phyloP scores from a whole-genome alignment of 129 eudicot species.

The Scalesia atractyloides region DNA sequence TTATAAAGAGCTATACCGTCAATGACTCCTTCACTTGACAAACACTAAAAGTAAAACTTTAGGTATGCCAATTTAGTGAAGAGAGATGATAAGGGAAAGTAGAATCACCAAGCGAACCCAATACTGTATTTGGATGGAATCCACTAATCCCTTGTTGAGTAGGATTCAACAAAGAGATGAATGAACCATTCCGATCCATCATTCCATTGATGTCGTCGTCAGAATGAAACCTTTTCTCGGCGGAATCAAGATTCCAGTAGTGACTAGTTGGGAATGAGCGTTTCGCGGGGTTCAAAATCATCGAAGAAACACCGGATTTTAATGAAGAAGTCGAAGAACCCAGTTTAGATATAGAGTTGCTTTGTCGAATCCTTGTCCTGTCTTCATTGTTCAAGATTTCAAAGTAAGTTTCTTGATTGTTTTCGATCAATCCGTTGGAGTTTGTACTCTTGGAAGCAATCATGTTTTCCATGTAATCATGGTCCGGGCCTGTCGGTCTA shows the following conservation, averaged over 20 bases:
- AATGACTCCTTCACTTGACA: slow-evolving; percentile 9
- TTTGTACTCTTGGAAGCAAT: slow-evolving; percentile 30
- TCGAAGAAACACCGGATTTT: slow-evolving; percentile 34
- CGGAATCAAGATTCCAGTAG: slow-evolving; percentile 38
- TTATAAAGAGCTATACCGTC: not conserved
- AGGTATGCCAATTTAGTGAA: slow-evolving; percentile 41
- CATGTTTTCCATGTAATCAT: slow-evolving; percentile 33
- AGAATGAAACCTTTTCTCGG: slow-evolving; percentile 41
- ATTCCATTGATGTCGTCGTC: slow-evolving; percentile 37
- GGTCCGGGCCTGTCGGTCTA: slow-evolving; percentile 28
- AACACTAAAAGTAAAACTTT: slow-evolving; percentile 4
- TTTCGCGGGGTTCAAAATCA: slow-evolving; percentile 26
- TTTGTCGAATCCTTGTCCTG: slow-evolving; percentile 32
- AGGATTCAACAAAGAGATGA: slow-evolving; percentile 41
- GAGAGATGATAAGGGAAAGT: slow-evolving; percentile 41
- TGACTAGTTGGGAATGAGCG: slow-evolving; percentile 33
- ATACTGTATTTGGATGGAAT: slow-evolving; percentile 37
- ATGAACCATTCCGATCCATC: slow-evolving; percentile 44
- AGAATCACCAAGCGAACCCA: slow-evolving; percentile 37
- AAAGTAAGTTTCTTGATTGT: slow-evolving; percentile 38
- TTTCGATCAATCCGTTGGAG: slow-evolving; percentile 14
- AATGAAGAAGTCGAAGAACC: slow-evolving; percentile 35
- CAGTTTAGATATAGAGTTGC: slow-evolving; percentile 28
- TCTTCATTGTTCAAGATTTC: slow-evolving; percentile 41
- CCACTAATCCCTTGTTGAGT: slow-evolving; percentile 33